Evolutionary conservation across 345 rosid species (phyloP).

Genomic region (Eucalyptus erythrocorys): DNA sequence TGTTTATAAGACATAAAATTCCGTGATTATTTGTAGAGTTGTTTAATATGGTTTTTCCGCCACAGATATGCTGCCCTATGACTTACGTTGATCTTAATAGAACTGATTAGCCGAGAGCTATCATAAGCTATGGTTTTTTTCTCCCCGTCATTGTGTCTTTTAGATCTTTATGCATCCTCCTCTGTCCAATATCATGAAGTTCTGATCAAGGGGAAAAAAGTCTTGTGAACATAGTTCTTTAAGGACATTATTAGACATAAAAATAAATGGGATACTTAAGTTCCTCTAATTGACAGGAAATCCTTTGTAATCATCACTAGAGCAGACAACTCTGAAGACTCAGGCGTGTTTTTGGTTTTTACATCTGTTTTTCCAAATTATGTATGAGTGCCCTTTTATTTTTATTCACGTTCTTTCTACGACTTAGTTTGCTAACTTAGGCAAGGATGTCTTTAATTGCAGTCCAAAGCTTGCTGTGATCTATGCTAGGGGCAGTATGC

Average conservation of each 20-base stretch:
- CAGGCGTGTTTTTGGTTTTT: neutral
- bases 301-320: neutral
- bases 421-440: neutral
- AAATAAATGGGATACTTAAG: neutral
- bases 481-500: conserved; percentile 80
- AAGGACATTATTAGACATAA: neutral
- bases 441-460: conserved; percentile 3
- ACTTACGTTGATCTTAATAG: neutral
- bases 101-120: neutral
- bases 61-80: neutral
- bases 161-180: neutral
- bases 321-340: neutral
- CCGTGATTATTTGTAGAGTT: neutral
- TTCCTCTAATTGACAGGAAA: neutral
- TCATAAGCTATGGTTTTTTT: neutral
- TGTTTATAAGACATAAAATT: neutral
- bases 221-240: neutral
- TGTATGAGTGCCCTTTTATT: neutral
- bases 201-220: neutral
- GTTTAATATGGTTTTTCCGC: neutral
- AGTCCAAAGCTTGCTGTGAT: conserved; percentile 24
- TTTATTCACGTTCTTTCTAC: neutral
- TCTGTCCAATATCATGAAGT: neutral
- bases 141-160: neutral
- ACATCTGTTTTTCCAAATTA: neutral